phyloP scores from a whole-genome alignment of 2,329 filamentous ascomycete species.

The Aspergillus cejpii region DNA sequence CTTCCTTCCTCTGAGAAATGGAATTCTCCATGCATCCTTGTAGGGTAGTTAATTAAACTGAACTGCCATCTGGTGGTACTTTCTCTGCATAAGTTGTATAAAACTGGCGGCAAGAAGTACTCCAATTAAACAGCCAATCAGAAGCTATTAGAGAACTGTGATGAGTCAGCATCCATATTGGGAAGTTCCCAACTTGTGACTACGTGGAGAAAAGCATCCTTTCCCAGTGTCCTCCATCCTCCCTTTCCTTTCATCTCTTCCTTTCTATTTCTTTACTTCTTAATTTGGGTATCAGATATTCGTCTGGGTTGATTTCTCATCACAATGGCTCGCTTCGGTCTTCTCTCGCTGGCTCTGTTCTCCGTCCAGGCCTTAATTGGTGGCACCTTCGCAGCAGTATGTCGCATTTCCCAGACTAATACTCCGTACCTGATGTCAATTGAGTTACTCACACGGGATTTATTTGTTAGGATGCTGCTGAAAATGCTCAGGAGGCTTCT shows the following conservation, averaged over 20 bases:
- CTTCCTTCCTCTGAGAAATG: too few species aligned
- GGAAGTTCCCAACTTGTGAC: slow-evolving; percentile 1
- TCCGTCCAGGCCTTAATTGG: slow-evolving; percentile 62
- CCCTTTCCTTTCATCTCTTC: slow-evolving; percentile 4
- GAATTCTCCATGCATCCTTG: background rate
- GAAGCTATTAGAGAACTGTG: background rate
- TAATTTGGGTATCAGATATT: slow-evolving; percentile 1
- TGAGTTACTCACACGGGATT: slow-evolving; percentile 17
- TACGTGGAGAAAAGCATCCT: slow-evolving; percentile 28
- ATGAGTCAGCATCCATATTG: background rate
- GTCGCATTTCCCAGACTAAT: slow-evolving; percentile 29
- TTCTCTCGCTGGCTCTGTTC: slow-evolving; percentile 64
- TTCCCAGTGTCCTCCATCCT: too few species aligned
- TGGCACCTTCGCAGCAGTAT: slow-evolving; percentile 56
- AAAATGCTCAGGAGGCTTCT: slow-evolving; percentile 59
- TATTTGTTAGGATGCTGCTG: slow-evolving; percentile 49
- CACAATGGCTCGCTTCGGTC: slow-evolving; percentile 67
- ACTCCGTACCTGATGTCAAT: slow-evolving; percentile 15
- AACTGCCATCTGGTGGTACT: too few species aligned
- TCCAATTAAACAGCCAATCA: background rate
- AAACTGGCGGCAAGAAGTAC: background rate
- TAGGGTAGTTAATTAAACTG: too few species aligned
- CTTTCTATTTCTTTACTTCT: slow-evolving; percentile 10
- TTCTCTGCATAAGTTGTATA: background rate
- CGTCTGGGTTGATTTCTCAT: background rate